phyloP scores from a whole-genome alignment of 305 asterid species.

The Withania somnifera region DNA sequence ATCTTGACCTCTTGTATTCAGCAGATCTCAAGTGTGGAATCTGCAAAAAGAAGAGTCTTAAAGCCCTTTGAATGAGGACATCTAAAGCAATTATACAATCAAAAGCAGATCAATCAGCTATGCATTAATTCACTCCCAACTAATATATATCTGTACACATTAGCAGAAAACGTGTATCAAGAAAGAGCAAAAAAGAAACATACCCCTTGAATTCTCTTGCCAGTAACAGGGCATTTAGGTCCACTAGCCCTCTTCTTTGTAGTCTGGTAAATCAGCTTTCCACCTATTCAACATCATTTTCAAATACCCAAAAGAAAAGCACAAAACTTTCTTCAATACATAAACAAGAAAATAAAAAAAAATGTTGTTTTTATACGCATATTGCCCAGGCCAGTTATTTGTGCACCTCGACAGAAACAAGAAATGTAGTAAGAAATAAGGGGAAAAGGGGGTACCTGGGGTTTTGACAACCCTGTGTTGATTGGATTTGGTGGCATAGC shows the following conservation, averaged over 20 bases:
- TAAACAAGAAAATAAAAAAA: too few relatives aligned
- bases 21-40: slow-evolving; percentile 83
- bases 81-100: background rate
- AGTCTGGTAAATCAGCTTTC: slow-evolving; percentile 69
- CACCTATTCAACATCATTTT: slow-evolving; percentile 28
- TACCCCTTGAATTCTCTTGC: slow-evolving; percentile 86
- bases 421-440: background rate
- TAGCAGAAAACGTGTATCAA: background rate
- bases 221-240: slow-evolving; percentile 86
- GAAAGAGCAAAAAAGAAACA: background rate
- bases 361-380: too few relatives aligned
- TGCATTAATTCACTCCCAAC: too few relatives aligned
- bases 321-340: background rate
- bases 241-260: slow-evolving; percentile 85
- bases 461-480: slow-evolving; percentile 45
- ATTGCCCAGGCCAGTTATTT: too few relatives aligned
- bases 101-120: background rate
- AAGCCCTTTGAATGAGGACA: background rate
- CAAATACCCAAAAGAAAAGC: background rate
- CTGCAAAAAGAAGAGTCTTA: slow-evolving; percentile 15
- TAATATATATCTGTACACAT: too few relatives aligned
- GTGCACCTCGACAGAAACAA: too few relatives aligned
- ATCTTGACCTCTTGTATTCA: slow-evolving; percentile 71
- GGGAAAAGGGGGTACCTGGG: slow-evolving; percentile 25
- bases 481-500: slow-evolving; percentile 52